Base-by-base conservation (phyloP, 768 basidiomycete genomes). In the Suillus discolor region DNA sequence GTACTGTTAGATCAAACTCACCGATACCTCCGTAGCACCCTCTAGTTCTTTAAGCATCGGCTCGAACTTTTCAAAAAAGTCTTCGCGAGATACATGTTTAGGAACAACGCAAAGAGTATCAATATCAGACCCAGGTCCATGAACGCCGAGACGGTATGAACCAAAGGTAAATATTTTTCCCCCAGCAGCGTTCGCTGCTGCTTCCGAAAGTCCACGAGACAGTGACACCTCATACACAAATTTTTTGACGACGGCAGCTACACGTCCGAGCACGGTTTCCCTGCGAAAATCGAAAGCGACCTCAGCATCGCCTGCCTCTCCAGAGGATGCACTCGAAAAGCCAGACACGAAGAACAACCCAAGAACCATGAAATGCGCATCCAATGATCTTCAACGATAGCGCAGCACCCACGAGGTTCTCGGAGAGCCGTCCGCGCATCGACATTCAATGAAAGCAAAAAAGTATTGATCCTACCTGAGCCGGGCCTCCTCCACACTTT, bases 121-220 rank as follows among this genome's bases (percentile, higher is more conserved):
- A 76, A 99, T 98, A 86, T 99, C 97, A 59, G 91, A 84, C 4
- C 94, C 92, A 42, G 97, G 97, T 15, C 94, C 94, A 78, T 99
- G 97, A 25, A 99, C 97, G 66, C 97, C 97, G 59, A 99, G 82
- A 71, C 97, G 91, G 83, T 98, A 99, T 61, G 96, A 98, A 49
- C 97, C 97, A 77, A 97, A 99, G 8, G 97, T 99, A 78, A 95
- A 99, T 75, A 99, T 99, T 83, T 99, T 97, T 69, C 96, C 97
- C 61, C 97, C 97, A 11, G 97, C 94, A 57, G 93, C 89, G 61
- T 80, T 86, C 11, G 97, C 96, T 1, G 94, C 91, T 23, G 90
- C 79, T 68, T 98, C 96, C 38, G 96, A 96, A 55, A 97, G 81
- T 8, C 97, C 97, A 47, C 85, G 86, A 53, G 86, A 79, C 65